These are phyloP conservation scores for Dendrobium catenatum DNA, from an alignment of 106 monocot species.

Conservation along the genomic window DNA sequence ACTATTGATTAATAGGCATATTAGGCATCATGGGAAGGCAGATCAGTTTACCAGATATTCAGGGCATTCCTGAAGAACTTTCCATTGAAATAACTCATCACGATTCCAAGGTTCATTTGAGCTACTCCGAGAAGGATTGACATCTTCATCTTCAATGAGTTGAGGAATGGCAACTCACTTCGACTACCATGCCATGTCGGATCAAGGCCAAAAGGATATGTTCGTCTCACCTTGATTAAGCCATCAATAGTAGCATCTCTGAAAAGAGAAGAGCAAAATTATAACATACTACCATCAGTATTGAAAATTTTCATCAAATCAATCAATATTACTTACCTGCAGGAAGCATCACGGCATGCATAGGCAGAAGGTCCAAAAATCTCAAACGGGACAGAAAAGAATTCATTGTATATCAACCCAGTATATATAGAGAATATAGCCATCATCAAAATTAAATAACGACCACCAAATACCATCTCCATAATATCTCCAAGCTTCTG, in stretches of 20 bases:
- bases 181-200: conserved; percentile 89
- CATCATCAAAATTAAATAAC: conserved; percentile 96
- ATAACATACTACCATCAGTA: neutral
- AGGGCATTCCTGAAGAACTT: conserved; percentile 62
- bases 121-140: conserved; percentile 97
- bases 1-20: neutral
- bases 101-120: conserved; percentile 96
- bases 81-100: conserved; percentile 92
- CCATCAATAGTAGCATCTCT: conserved; percentile 83
- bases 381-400: conserved; percentile 93
- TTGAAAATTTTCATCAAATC: neutral
- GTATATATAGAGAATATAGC: conserved; percentile 93
- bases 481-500: conserved; percentile 97
- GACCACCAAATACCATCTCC: conserved; percentile 97
- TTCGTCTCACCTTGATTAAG: conserved; percentile 56
- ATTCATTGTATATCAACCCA: conserved; percentile 95
- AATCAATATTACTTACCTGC: conserved; percentile 45
- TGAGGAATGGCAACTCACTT: conserved; percentile 92
- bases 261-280: conserved; percentile 3
- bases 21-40: neutral
- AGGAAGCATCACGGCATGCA: conserved; percentile 87
- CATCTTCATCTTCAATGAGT: conserved; percentile 99
- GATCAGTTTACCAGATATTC: conserved; percentile 79
- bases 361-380: conserved; percentile 93
- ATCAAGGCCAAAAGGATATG: conserved; percentile 98